A percentile compares a stretch with the other conserved stretches of the same genome.
Conservation (phyloP, 2,329 filamentous ascomycete species). For the Dendrostoma leiphaemia region DNA sequence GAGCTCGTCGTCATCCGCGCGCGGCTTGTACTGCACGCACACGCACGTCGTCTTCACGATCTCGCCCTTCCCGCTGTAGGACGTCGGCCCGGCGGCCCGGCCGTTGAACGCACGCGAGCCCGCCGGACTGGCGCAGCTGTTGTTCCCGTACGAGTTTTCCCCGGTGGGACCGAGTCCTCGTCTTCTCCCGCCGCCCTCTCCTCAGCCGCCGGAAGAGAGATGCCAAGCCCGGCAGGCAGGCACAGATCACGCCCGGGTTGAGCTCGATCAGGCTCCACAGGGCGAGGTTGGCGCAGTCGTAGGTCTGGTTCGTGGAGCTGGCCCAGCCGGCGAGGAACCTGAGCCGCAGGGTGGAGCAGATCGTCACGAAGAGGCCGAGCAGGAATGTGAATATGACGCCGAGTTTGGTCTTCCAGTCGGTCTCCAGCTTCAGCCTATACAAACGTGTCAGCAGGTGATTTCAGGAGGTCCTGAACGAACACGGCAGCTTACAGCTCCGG, state of each 20-base stretch:
- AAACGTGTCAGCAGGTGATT: no score
- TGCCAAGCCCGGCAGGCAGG: conserved; percentile 39
- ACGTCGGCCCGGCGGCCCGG: conserved; percentile 9
- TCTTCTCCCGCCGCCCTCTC: conserved; percentile 21
- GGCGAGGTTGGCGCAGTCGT: conserved; percentile 39
- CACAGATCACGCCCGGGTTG: conserved; percentile 39
- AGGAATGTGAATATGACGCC: conserved; percentile 36
- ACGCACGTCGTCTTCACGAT: conserved; percentile 19
- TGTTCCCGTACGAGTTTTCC: conserved; percentile 4
- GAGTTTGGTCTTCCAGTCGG: conserved; percentile 24
- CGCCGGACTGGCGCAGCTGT: conserved; percentile 3
- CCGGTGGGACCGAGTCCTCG: conserved; percentile 15
- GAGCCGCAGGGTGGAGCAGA: conserved; percentile 35
- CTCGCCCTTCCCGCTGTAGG: not conserved
- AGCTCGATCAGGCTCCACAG: conserved; percentile 44
- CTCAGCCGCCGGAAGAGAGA: conserved; percentile 25
- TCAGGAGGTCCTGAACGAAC: no score
- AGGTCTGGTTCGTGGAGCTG: conserved; percentile 36
- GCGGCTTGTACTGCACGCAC: conserved; percentile 10
- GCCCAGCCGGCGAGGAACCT: conserved; percentile 32
- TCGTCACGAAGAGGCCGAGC: conserved; percentile 34
- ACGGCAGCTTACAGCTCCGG: conserved; percentile 28
- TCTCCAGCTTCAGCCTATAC: conserved; percentile 27
- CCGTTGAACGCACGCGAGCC: conserved; percentile 9
- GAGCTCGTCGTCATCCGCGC: conserved; percentile 9